Percentiles rank a stretch among this genome's conserved stretches.
phyloP scores from a whole-genome alignment of 495 filamentous ascomycete genomes.

The Neurospora tetrasperma region DNA sequence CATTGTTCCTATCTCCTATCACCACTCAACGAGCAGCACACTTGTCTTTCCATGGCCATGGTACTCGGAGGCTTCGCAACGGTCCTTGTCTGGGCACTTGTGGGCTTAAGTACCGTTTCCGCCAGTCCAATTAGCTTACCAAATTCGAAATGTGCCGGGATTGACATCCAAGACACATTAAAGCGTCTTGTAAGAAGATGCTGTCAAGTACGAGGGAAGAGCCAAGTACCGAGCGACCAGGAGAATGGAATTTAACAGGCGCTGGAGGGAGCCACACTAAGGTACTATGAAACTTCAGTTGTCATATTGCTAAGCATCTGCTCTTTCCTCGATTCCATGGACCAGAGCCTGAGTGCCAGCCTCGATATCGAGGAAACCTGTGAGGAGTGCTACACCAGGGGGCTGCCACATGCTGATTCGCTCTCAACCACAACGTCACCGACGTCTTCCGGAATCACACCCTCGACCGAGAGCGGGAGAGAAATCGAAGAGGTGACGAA shows the following conservation, averaged over 20 bases:
- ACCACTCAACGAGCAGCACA: background rate
- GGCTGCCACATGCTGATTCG: constrained; percentile 30
- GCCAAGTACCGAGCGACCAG: background rate
- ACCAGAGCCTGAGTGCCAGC: background rate
- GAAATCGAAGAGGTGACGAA: constrained; percentile 26
- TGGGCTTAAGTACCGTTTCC: background rate
- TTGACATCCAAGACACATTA: background rate
- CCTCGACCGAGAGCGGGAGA: constrained; percentile 10
- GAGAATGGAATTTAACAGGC: constrained; percentile 5
- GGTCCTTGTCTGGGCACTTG: background rate
- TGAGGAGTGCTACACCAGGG: constrained; percentile 42
- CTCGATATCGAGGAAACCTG: constrained; percentile 32
- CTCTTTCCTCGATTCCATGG: background rate
- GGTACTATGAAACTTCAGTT: background rate
- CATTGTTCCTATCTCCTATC: background rate
- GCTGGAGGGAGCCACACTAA: constrained; percentile 4
- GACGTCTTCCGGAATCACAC: constrained; percentile 26
- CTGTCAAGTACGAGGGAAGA: background rate
- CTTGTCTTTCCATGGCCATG: background rate
- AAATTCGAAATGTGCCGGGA: background rate
- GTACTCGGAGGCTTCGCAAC: background rate
- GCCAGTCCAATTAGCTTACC: background rate
- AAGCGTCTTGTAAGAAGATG: background rate
- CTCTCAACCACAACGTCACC: constrained; percentile 27
- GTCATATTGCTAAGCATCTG: background rate